Evolutionary conservation across 176 grass and related monocot genomes (phyloP), one percentile per base, ranked within the genome.

Genomic region (Aegilops umbellulata): DNA sequence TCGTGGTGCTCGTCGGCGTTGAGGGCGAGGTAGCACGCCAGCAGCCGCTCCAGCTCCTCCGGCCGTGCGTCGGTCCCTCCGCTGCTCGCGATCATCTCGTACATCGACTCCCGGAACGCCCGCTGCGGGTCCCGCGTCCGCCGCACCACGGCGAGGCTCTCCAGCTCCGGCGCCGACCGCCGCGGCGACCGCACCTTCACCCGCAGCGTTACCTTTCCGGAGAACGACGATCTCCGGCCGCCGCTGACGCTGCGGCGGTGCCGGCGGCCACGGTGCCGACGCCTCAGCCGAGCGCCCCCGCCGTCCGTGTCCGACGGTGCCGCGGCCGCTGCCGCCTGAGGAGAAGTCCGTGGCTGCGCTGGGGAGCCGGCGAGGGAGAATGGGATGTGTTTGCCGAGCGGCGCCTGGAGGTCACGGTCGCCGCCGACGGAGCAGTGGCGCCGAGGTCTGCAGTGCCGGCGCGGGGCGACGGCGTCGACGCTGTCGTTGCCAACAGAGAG

Each of bases 1-100:
- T 89, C 86, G 77, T 97, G 92, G 85, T 97, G 92, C 88, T 97
- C 92, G 80, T 94, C 92, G 34, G 92, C 75, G 83, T 97, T 97
- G 41, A 97, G 87, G 9, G 95, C 78, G 17, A 97, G 92, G 87
- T 97, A 97, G 80, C 95, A 97, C 60, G 95, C 90, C 23, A 97
- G 78, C 68, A 97, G 84, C 49, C 92, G 82, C 95, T 97, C 92
- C 41, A 97, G 90, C 86, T 97, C 92, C 67, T 89, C 90, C 6
- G 90, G 78, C 91, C 74, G 68, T 19, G 71, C 41, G 5, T 62
- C 74, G 36, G 83, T 83, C 34, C 87, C 85, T 31, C 86, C 70
- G 46, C 83, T 91, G 87, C 82, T 88, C 23, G 84, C 38, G 47
- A 94, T 92, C 95, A 97, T 97, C 90, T 94, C 95, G 41, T 87